Evolutionary conservation across 306 rosid species (phyloP), one percentile per base, ranked within the genome.

Genomic region (Ochetophila trinervis): DNA sequence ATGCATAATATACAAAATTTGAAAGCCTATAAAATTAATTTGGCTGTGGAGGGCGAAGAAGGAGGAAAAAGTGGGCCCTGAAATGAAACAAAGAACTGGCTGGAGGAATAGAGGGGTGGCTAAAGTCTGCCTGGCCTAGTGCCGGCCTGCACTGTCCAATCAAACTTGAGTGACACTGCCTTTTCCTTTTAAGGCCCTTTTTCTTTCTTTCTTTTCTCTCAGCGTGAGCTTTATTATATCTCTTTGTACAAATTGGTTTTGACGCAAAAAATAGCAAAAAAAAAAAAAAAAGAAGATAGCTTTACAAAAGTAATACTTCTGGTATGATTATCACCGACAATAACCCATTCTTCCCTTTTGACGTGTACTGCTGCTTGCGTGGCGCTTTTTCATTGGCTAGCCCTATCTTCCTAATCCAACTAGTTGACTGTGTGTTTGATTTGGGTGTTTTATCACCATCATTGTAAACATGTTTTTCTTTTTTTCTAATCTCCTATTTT

Each of bases 61-160:
- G 2, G 6, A 20, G 54, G 1, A 15, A 10, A 10, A 9, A 13
- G 67, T 19, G 24, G 74, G 64, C 7, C 27, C 24, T 27, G 34
- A 60, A 7, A 13, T 7, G 13, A 35, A 63, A 63, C 16, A 57
- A 60, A 32, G 22, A 74, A 40, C 3, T 16, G 53, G 47, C 44
- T 16, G 58, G 52, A 40, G 34, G 13, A 56, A 17, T 47, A 34
- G 63, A 21, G 49, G 21, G 73, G 70, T 64, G 72, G 64, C 72
- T 40, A 4, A 69, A 58, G 72, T 53, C 69, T 11, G 73, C 80
- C 69, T 45, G 42, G 73, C 69, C 83, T 71, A 77, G 20, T 65
- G 81, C 77, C 67, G 83, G 70, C 83, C 83, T 80, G 75, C 76
- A 24, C 47, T 63, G 80, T 78, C 86, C 49, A 65, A 54, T 80